A percentile compares a stretch with the other conserved stretches of the same genome.
These are phyloP conservation scores for Arabidopsis suecica DNA, from an alignment of 345 rosid species.

Conservation along the genomic window DNA sequence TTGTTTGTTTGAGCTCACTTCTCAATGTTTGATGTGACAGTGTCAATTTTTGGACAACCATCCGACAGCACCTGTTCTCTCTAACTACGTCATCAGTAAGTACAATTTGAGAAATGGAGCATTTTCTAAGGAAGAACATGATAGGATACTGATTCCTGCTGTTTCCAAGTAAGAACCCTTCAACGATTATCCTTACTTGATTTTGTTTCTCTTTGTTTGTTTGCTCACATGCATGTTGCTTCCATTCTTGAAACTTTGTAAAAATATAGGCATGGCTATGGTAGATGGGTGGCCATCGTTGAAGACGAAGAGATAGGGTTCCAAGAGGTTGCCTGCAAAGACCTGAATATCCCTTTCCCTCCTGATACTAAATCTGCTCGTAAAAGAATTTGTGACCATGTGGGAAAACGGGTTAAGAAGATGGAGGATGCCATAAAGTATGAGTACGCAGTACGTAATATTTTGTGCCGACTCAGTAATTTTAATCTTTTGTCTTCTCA, in stretches of 20 bases:
- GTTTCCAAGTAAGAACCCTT: conserved; percentile 65
- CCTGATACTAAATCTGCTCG: conserved; percentile 38
- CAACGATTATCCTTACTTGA: neutral
- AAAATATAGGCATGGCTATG: conserved; percentile 75
- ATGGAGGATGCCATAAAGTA: conserved; percentile 62
- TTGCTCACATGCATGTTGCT: conserved; percentile 9
- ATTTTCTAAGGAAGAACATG: conserved; percentile 77
- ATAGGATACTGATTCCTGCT: conserved; percentile 62
- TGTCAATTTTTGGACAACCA: conserved; percentile 45
- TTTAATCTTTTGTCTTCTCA: conserved; percentile 1
- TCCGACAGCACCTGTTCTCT: conserved; percentile 52
- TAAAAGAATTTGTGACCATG: conserved; percentile 47
- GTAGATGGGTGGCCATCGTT: conserved; percentile 78
- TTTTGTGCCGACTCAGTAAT: conserved; percentile 4
- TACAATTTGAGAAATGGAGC: conserved; percentile 55
- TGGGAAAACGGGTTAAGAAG: conserved; percentile 62
- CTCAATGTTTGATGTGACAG: conserved; percentile 31
- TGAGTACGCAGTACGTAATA: conserved; percentile 68
- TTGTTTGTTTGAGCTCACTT: conserved; percentile 8
- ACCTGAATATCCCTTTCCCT: conserved; percentile 55
- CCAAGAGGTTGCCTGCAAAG: conserved; percentile 7
- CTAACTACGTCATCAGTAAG: conserved; percentile 51
- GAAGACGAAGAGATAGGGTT: conserved; percentile 59
- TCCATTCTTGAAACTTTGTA: conserved; percentile 23
- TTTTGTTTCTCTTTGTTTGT: neutral